A percentile compares a stretch with the other conserved stretches of the same genome.
These are phyloP conservation scores for Achaetomium macrosporum DNA, from an alignment of 2,329 filamentous ascomycete species.

Conservation along the genomic window DNA sequence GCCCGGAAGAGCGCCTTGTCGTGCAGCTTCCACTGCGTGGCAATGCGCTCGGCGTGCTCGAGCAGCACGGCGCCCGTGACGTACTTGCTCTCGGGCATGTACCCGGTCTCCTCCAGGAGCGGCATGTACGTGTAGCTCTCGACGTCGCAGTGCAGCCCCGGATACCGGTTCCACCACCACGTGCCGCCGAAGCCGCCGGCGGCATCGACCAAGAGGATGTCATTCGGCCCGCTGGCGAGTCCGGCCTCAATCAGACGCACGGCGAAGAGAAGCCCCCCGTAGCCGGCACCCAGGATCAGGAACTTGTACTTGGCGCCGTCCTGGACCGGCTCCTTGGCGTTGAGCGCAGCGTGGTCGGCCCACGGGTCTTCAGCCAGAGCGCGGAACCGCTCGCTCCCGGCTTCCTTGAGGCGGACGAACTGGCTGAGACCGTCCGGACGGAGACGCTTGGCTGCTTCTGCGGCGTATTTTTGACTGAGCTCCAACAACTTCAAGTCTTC, in stretches of 20 bases:
- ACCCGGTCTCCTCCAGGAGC: slow-evolving; percentile 53
- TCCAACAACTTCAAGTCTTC: slow-evolving; percentile 18
- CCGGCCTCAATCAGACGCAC: slow-evolving; percentile 33
- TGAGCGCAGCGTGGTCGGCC: slow-evolving; percentile 31
- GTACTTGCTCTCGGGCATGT: slow-evolving; percentile 47
- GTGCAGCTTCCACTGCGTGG: slow-evolving; percentile 38
- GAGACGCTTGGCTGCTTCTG: slow-evolving; percentile 32
- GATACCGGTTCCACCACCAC: slow-evolving; percentile 49
- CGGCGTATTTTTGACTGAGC: slow-evolving; percentile 29
- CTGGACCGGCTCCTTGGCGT: slow-evolving; percentile 22
- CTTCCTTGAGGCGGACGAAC: slow-evolving; percentile 28
- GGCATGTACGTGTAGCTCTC: slow-evolving; percentile 57
- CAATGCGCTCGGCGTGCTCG: slow-evolving; percentile 40
- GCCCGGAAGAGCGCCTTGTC: slow-evolving; percentile 44
- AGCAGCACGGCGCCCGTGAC: slow-evolving; percentile 36
- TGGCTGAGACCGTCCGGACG: slow-evolving; percentile 30
- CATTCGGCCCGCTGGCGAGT: slow-evolving; percentile 26
- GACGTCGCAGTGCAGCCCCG: slow-evolving; percentile 49
- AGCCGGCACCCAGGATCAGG: slow-evolving; percentile 34
- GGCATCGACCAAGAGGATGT: slow-evolving; percentile 38
- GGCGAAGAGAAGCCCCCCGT: slow-evolving; percentile 31
- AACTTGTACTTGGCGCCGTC: slow-evolving; percentile 28
- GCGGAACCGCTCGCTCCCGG: slow-evolving; percentile 21
- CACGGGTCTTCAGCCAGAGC: slow-evolving; percentile 32
- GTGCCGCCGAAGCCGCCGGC: slow-evolving; percentile 44